Evolutionary conservation across 2,329 filamentous ascomycete species (phyloP).

Genomic region (Thielaviopsis musarum): DNA sequence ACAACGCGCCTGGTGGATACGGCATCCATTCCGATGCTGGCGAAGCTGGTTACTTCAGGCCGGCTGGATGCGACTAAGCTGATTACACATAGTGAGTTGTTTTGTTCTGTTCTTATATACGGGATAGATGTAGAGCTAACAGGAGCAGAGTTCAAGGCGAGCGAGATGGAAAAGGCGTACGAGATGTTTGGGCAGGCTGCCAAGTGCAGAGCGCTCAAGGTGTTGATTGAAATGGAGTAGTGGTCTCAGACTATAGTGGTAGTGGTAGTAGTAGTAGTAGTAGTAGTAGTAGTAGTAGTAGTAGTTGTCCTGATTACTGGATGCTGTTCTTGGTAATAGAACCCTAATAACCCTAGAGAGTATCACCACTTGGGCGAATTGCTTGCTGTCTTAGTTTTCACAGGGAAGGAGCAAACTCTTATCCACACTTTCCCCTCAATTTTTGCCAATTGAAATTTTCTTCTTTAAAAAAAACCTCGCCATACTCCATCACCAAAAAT

Average conservation of each 20-base stretch:
- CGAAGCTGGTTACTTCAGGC: slow-evolving; percentile 27
- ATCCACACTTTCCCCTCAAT: neutral
- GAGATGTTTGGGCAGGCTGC: slow-evolving; percentile 25
- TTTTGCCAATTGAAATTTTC: neutral
- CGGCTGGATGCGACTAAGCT: slow-evolving; percentile 25
- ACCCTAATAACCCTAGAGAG: neutral
- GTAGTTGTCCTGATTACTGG: too few relatives aligned
- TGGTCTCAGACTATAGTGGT: neutral
- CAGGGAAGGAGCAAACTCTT: neutral
- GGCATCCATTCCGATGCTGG: slow-evolving; percentile 29
- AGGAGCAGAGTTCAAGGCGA: slow-evolving; percentile 23
- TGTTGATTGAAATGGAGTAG: slow-evolving; percentile 21
- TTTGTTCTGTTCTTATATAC: neutral
- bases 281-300: neutral
- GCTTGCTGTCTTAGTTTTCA: too few relatives aligned
- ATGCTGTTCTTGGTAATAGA: neutral
- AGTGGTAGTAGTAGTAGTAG: neutral
- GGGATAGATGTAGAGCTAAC: neutral
- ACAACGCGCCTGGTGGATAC: slow-evolving; percentile 32
- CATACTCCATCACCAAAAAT: neutral
- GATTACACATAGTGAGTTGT: slow-evolving; percentile 28
- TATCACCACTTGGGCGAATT: neutral
- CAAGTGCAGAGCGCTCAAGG: slow-evolving; percentile 27
- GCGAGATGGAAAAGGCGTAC: slow-evolving; percentile 28
- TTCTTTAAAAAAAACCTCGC: neutral